A percentile compares a stretch with the other conserved stretches of the same genome.
phyloP scores from a whole-genome alignment of 192 early-diverging fungal species.

The Backusella tuberculispora region DNA sequence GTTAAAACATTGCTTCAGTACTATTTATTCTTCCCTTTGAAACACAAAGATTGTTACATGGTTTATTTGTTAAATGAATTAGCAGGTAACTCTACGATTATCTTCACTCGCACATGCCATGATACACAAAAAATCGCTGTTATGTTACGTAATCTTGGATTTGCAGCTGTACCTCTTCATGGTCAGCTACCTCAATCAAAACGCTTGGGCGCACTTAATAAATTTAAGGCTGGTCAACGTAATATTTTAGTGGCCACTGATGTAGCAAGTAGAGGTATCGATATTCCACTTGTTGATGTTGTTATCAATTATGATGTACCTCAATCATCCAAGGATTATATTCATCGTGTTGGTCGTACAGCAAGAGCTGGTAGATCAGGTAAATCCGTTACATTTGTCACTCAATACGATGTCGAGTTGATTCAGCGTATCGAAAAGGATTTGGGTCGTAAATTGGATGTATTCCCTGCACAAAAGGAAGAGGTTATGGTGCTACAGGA shows the following conservation, averaged over 20 bases:
- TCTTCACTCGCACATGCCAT: conserved; percentile 91
- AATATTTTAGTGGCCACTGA: conserved; percentile 95
- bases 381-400: conserved; percentile 80
- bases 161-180: conserved; percentile 93
- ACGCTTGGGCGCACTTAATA: conserved; percentile 89
- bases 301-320: conserved; percentile 98
- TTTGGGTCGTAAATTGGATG: conserved; percentile 84
- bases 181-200: conserved; percentile 93
- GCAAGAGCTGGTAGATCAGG: conserved; percentile 84
- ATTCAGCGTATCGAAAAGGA: conserved; percentile 94
- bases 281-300: conserved; percentile 95
- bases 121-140: conserved; percentile 84
- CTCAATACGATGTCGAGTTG: conserved; percentile 94
- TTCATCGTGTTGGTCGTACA: conserved; percentile 86
- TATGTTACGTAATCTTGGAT: conserved; percentile 90
- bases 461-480: conserved; percentile 83
- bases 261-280: conserved; percentile 88
- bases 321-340: conserved; percentile 84
- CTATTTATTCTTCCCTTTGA: conserved; percentile 96
- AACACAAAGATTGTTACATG: conserved; percentile 93
- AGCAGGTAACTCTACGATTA: conserved; percentile 88
- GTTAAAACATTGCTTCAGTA: conserved; percentile 93
- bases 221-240: conserved; percentile 90
- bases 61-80: conserved; percentile 94
- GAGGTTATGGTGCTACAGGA: conserved; percentile 92